A percentile compares a stretch with the other conserved stretches of the same genome.
Evolutionary conservation across 768 basidiomycete genomes (phyloP).

Genomic region (Pulveroboletus sp.): DNA sequence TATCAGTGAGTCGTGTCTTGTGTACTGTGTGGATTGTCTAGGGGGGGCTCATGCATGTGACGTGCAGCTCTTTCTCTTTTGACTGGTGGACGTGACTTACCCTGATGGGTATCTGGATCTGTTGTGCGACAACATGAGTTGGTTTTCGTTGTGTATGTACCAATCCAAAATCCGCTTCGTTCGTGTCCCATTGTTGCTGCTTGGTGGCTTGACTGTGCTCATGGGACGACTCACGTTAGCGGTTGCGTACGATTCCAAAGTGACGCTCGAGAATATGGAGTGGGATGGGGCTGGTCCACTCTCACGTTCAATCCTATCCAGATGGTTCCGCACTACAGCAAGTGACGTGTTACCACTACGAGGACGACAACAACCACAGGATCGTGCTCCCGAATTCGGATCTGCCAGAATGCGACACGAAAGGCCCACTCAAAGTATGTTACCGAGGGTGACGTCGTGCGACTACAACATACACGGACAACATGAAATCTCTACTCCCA

Average conservation of each 20-base stretch:
- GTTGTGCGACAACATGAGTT: slow-evolving; percentile 82
- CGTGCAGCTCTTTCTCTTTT: slow-evolving; percentile 74
- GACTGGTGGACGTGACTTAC: slow-evolving; percentile 98
- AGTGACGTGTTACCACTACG: slow-evolving; percentile 99
- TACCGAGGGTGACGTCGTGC: slow-evolving; percentile 69
- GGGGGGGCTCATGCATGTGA: slow-evolving; percentile 1
- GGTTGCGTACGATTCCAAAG: slow-evolving; percentile 81
- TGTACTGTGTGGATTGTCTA: background rate
- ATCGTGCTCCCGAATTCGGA: slow-evolving; percentile 77
- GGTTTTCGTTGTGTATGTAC: background rate
- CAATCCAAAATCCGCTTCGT: slow-evolving; percentile 71
- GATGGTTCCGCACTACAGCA: slow-evolving; percentile 92
- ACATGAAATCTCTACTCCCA: slow-evolving; percentile 93
- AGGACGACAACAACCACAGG: slow-evolving; percentile 97
- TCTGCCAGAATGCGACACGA: slow-evolving; percentile 57
- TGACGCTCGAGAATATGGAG: slow-evolving; percentile 96
- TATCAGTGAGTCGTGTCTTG: slow-evolving; percentile 60
- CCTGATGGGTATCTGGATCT: slow-evolving; percentile 93
- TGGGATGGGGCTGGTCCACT: slow-evolving; percentile 97
- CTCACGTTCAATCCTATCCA: slow-evolving; percentile 94
- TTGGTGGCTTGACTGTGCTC: background rate
- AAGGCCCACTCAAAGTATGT: slow-evolving; percentile 66
- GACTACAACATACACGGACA: slow-evolving; percentile 79
- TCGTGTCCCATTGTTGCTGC: slow-evolving; percentile 13
- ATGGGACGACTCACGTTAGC: slow-evolving; percentile 41